Base-by-base conservation (phyloP, 768 basidiomycete genomes). In the Strobilomyces dryophilus region DNA sequence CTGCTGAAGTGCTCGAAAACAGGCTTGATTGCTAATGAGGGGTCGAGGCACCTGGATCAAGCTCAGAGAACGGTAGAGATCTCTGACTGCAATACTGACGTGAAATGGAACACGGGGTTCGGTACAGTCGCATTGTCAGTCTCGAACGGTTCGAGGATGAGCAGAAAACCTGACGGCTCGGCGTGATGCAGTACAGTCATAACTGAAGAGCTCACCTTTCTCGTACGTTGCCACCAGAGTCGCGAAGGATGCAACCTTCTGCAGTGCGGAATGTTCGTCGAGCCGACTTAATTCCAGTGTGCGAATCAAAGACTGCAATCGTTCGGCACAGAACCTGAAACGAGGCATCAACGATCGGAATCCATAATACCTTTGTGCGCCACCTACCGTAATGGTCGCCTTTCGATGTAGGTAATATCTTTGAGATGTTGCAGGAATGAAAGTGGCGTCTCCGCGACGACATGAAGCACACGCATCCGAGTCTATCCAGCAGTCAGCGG, bases 71-170 rank as follows among this genome's bases (percentile, higher is more conserved):
- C 21, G 40, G 21, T 10, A 14, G 29, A 43, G 48, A 37, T 37
- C 31, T 29, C 17, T 10, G 21, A 32, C 18, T 34, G 47, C 35
- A 67, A 50, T 64, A 58, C 76, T n/a, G 43, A 97, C 92, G 91
- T 93, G 67, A 98, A 88, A 69, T 98, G 97, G 69, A 99, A 98
- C 36, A 99, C 85, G 1, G 97, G 97, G 72, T 99, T 99, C 15
- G 97, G 95, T 6, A 98, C 94, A 1, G 95, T 98, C 14, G 97
- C 95, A 69, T 90, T 94, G 50, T 99, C 97, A 5, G 97, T 98
- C 72, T 99, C 97, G 61, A 94, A 99, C 0, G 97, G 97, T 66
- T 99, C 97, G 17, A 99, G 78, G 53, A 99, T 98, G 47, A 99
- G 85, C 18, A 98, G 74, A 71, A 99, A 99, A 5, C 97, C 95